Conservation (phyloP, 371 early-diverging fungal genomes). For the Apophysomyces trapeziformis region DNA sequence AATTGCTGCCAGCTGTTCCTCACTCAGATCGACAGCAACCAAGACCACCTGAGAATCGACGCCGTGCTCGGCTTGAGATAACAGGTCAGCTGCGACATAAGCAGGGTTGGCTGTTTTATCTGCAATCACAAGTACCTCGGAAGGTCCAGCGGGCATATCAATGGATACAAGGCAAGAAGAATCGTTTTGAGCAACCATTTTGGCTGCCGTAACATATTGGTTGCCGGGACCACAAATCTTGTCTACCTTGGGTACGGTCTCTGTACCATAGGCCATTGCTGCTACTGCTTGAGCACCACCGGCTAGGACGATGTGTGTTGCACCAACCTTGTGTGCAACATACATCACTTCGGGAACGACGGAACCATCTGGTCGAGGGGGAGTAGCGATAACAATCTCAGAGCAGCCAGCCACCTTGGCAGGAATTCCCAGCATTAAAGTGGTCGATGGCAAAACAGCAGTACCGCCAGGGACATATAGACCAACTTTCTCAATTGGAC, state of each 20-base stretch:
- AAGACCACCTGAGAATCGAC: constrained; percentile 96
- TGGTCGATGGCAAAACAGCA: constrained; percentile 93
- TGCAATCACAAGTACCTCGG: constrained; percentile 95
- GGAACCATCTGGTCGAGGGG: constrained; percentile 91
- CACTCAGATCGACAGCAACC: constrained; percentile 77
- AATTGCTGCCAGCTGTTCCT: constrained; percentile 70
- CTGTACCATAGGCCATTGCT: constrained; percentile 97
- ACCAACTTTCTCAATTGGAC: constrained; percentile 96
- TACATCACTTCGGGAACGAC: constrained; percentile 96
- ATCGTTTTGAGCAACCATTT: constrained; percentile 95
- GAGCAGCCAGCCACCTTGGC: constrained; percentile 96
- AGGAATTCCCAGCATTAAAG: constrained; percentile 96
- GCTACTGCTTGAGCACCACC: constrained; percentile 99
- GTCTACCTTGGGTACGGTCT: constrained; percentile 95
- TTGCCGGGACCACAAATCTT: constrained; percentile 99
- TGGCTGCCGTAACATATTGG: constrained; percentile 98
- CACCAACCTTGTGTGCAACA: constrained; percentile 97
- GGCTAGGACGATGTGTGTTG: constrained; percentile 86
- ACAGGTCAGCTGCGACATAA: constrained; percentile 94
- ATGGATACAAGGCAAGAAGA: constrained; percentile 90
- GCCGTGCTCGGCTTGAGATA: constrained; percentile 98
- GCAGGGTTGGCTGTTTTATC: constrained; percentile 83
- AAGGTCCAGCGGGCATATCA: constrained; percentile 99
- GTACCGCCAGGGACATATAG: constrained; percentile 98
- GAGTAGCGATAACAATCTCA: constrained; percentile 96